Conservation (phyloP, 73 alveolate species). For the Paramecium biaurelia region DNA sequence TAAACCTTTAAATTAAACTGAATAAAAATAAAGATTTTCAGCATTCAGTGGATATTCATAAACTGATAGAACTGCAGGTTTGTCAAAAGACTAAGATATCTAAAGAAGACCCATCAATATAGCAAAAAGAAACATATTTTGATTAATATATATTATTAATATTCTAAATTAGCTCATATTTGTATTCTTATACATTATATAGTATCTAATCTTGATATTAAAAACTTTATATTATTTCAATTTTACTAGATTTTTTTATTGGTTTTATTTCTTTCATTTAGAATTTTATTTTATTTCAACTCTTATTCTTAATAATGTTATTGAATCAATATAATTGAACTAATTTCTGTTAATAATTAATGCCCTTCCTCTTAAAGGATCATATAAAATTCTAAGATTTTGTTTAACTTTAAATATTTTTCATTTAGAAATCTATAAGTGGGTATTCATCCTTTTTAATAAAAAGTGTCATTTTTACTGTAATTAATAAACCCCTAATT, state of each 20-base stretch:
- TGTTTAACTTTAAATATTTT: neutral
- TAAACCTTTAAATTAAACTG: neutral
- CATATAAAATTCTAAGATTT: too few relatives aligned
- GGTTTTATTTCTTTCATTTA: too few relatives aligned
- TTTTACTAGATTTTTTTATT: too few relatives aligned
- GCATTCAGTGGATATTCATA: constrained; percentile 4
- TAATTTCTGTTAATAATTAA: too few relatives aligned
- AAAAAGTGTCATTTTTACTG: neutral
- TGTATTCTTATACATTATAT: too few relatives aligned
- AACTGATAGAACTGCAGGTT: constrained; percentile 22
- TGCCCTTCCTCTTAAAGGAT: neutral
- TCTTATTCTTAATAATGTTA: too few relatives aligned
- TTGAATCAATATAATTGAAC: too few relatives aligned
- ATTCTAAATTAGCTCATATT: neutral
- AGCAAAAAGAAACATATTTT: constrained; percentile 8
- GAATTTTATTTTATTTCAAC: neutral
- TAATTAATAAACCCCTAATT: too few relatives aligned
- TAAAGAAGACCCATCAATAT: neutral
- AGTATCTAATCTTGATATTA: too few relatives aligned
- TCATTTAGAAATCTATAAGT: neutral
- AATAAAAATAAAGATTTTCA: neutral
- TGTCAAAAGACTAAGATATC: neutral
- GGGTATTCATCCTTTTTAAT: neutral
- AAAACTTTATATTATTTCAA: too few relatives aligned
- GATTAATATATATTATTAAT: neutral